phyloP scores from a whole-genome alignment of 768 basidiomycete genomes.

The Myochromella boudieri region DNA sequence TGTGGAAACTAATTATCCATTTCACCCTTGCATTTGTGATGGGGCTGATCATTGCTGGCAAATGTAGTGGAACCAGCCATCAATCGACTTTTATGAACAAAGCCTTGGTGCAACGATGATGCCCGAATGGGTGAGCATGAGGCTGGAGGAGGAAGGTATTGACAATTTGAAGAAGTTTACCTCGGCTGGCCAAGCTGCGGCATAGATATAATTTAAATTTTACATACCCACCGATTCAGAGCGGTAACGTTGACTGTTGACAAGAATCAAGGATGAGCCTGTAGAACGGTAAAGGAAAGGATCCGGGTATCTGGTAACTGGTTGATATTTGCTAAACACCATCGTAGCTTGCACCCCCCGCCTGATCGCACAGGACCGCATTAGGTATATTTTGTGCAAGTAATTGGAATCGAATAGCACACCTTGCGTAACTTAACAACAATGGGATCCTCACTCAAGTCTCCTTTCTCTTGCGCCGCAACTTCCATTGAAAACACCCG shows the following conservation, averaged over 20 bases:
- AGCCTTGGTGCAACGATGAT: slow-evolving; percentile 73
- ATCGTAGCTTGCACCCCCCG: slow-evolving; percentile 88
- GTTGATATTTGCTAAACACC: slow-evolving; percentile 56
- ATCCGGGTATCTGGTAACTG: no score
- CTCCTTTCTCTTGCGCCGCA: slow-evolving; percentile 77
- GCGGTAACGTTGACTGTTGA: no score
- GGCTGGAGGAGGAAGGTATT: slow-evolving; percentile 71
- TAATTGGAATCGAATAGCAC: slow-evolving; percentile 17
- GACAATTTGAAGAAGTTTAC: slow-evolving; percentile 52
- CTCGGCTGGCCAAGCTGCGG: slow-evolving; percentile 8
- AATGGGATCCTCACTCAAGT: slow-evolving; percentile 87
- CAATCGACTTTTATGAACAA: slow-evolving; percentile 91
- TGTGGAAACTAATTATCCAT: slow-evolving; percentile 17
- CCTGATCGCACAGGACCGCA: slow-evolving; percentile 40
- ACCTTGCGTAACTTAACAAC: slow-evolving; percentile 82
- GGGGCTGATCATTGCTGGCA: slow-evolving; percentile 11
- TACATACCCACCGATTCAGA: no score
- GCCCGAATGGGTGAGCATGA: slow-evolving; percentile 89
- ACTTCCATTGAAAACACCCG: slow-evolving; percentile 86
- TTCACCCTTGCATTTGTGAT: slow-evolving; percentile 9
- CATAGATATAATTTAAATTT: no score
- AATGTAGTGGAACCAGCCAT: slow-evolving; percentile 86
- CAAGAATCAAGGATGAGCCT: not conserved
- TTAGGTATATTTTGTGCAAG: slow-evolving; percentile 15
- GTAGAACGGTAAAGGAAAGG: not conserved